Base-by-base conservation (phyloP, 495 filamentous ascomycete genomes). In the Cercophora sp. region DNA sequence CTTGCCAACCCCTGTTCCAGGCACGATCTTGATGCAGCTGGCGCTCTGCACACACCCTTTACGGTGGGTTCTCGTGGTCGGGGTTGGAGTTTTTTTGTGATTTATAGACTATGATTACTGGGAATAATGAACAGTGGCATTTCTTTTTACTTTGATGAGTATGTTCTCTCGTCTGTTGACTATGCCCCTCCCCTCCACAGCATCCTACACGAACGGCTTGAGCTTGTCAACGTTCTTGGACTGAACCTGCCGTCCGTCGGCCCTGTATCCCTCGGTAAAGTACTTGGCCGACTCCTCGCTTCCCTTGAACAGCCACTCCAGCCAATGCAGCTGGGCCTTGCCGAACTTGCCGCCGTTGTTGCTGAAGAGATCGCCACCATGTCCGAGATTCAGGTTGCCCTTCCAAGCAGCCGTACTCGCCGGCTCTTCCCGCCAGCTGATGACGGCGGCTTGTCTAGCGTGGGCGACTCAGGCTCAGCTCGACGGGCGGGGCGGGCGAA, bases 331-430 rank as follows among this genome's bases (percentile, higher is more conserved):
- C 15, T 20, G 23, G 1, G 36, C 52, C 23, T 23, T 18, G 11
- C 52, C 52, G 20, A 55, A 55, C 45, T 55, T 55, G 35, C 52
- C 52, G 24, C 44, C 52, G 44, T 55, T 42, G 24, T 23, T 41
- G 34, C 16, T n/a, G 24, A 41, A 41, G 45, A 48, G 44, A 20
- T 48, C 44, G 5, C 52, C 52, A 26, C 52, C 52, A 9, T 55
- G 52, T 1, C 52, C 52, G 15, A 55, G 44, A 25, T 26, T 18
- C 19, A 55, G 52, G 44, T 55, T 55, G 16, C 52, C 52, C 25
- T 55, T 55, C 52, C 52, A 55, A 4, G 35, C 25, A 6, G 45
- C 34, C 0, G 52, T 55, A n/a, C 15, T 42, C 18, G 35, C 16
- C n/a, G 52, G n/a, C 40, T 52, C 24, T 52, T 52, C 19, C 50